Conservation (phyloP, 2,329 filamentous ascomycete species). For the Pseudopyrenochaeta lycopersici region DNA sequence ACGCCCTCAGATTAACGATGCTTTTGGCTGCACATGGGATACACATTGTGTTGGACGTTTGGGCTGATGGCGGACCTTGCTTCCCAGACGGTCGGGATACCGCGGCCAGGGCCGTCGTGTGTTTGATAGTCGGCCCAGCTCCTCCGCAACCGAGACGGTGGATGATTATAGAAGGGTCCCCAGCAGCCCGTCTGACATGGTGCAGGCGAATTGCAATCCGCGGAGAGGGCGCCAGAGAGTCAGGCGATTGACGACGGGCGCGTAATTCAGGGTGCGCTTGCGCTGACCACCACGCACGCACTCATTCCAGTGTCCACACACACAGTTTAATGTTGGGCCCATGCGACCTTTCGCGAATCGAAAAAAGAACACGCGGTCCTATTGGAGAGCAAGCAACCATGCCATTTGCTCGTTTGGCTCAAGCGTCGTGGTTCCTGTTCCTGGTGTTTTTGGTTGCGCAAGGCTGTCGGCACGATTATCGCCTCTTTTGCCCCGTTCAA, state of each 20-base stretch:
- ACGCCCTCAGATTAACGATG: conserved; percentile 25
- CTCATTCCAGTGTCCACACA: neutral
- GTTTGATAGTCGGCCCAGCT: conserved; percentile 19
- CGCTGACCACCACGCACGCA: neutral
- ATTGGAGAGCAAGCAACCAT: conserved; percentile 11
- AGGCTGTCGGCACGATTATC: conserved; percentile 16
- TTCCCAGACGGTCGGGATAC: conserved; percentile 25
- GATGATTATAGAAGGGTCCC: conserved; percentile 10
- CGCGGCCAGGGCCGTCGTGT: conserved; percentile 24
- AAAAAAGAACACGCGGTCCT: conserved; percentile 7
- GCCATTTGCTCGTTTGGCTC: conserved; percentile 33
- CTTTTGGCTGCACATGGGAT: conserved; percentile 18
- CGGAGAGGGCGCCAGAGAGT: conserved; percentile 4
- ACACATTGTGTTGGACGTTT: conserved; percentile 23
- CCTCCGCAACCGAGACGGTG: conserved; percentile 21
- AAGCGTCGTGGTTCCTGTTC: conserved; percentile 18
- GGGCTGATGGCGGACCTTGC: conserved; percentile 23
- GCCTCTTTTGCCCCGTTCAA: conserved; percentile 6
- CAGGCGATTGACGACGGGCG: conserved; percentile 9
- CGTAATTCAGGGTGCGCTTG: conserved; percentile 4
- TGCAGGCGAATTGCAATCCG: conserved; percentile 11
- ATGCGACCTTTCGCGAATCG: conserved; percentile 18
- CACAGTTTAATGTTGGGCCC: neutral
- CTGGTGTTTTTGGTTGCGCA: neutral
- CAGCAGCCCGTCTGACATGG: conserved; percentile 11